A percentile compares a stretch with the other conserved stretches of the same genome.
Evolutionary conservation across 2,329 filamentous ascomycete genomes (phyloP).

Genomic region (Phyllachora maydis): DNA sequence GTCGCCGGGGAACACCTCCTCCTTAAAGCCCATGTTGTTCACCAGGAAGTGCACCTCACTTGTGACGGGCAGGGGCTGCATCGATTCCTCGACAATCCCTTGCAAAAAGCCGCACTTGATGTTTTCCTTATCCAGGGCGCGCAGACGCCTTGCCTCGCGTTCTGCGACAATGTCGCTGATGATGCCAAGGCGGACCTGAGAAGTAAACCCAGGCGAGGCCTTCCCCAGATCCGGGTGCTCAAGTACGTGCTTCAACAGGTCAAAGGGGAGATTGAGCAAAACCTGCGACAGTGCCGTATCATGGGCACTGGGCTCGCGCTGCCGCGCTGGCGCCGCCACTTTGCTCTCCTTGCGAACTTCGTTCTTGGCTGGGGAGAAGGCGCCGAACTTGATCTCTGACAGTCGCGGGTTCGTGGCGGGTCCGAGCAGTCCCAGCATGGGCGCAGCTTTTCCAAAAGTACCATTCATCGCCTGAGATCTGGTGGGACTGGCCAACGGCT

Average conservation of each 20-base stretch:
- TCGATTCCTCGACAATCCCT: slow-evolving; percentile 4
- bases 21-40: slow-evolving; percentile 10
- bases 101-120: slow-evolving; percentile 4
- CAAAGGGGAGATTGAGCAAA: slow-evolving; percentile 49
- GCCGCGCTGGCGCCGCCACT: background rate
- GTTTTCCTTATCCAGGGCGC: slow-evolving; percentile 18
- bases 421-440: no score
- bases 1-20: slow-evolving; percentile 9
- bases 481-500: slow-evolving; percentile 1
- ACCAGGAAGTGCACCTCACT: slow-evolving; percentile 6
- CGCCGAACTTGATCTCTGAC: slow-evolving; percentile 11
- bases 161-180: slow-evolving; percentile 30
- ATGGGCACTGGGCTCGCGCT: slow-evolving; percentile 7
- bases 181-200: slow-evolving; percentile 24
- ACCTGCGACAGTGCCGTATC: slow-evolving; percentile 40
- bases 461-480: no score
- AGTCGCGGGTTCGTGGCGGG: slow-evolving; percentile 7
- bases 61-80: slow-evolving; percentile 4
- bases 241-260: slow-evolving; percentile 41
- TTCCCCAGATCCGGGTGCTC: slow-evolving; percentile 35
- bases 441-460: no score
- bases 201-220: no score
- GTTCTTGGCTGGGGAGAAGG: slow-evolving; percentile 9
- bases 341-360: slow-evolving; percentile 15
- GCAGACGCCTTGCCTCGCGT: slow-evolving; percentile 33